Base-by-base conservation (phyloP, 1,284 basidiomycete species). In the Pseudozyma thailandica region DNA sequence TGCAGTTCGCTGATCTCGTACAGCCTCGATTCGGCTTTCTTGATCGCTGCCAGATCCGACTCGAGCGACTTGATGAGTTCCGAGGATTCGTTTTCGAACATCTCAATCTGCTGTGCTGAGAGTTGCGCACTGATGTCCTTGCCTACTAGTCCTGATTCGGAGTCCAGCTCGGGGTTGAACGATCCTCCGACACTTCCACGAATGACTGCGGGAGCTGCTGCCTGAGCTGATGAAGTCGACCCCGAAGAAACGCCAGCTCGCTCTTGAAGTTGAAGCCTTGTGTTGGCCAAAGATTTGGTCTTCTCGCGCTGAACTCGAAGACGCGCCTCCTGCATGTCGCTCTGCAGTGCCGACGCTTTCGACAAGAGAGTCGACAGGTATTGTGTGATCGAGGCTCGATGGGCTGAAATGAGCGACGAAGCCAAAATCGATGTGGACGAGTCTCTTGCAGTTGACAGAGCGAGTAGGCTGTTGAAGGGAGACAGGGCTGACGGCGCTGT, bases 1-100 rank as follows among this genome's bases (percentile, higher is more conserved):
- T 96, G 93, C 60, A 96, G 85, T 43, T 91, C 88, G 78, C 91
- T 92, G 78, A 96, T 96, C 80, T 94, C 93, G 85, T 92, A 87
- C 62, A 95, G 84, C 41, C 91, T 89, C 44, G 90, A 88, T 82
- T 95, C 93, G 20, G 93, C 93, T 81, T 91, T 90, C 81, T 93
- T 91, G 48, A 95, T 90, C 6, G 91, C 89, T 72, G 90, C 90
- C 23, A 95, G 85, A 15, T 91, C 91, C 74, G 92, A 89, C 81
- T 94, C 91, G 26, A 92, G 90, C 42, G 88, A 88, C 72, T 89
- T 89, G 53, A 95, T 84, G 53, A 95, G 90, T 65, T 88, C 89
- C 28, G 92, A 91, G 72, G 94, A 93, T 83, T 95, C 93, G 20
- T 88, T 86, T 83, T 95, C 93, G 76, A 95, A 95, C 82, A 92